These are phyloP conservation scores for Euphorbia schlechtendalii DNA, from an alignment of 441 rosid species.

Conservation along the genomic window DNA sequence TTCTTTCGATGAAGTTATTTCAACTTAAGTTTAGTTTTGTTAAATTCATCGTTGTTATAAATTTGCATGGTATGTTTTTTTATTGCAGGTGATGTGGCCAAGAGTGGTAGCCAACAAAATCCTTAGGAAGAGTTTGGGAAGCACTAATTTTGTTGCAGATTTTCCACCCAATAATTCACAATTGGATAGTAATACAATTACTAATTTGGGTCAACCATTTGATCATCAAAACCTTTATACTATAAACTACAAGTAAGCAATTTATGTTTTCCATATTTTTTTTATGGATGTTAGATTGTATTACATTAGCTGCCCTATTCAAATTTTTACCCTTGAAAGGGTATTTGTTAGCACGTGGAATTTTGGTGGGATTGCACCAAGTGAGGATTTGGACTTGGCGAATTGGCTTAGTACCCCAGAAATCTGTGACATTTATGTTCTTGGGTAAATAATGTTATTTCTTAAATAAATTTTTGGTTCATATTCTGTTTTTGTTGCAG, in stretches of 20 bases:
- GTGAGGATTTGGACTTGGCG: slow-evolving; percentile 43
- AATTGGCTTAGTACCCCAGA: slow-evolving; percentile 42
- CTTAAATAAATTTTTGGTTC: no score
- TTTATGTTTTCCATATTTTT: neutral
- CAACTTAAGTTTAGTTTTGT: no score
- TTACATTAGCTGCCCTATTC: neutral
- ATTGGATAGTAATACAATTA: neutral
- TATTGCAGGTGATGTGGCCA: slow-evolving; percentile 73
- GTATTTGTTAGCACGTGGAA: slow-evolving; percentile 79
- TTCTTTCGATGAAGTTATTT: no score
- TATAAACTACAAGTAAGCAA: slow-evolving; percentile 45
- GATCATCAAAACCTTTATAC: slow-evolving; percentile 28
- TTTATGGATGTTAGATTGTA: no score
- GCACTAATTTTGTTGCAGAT: slow-evolving; percentile 76
- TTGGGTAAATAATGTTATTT: slow-evolving; percentile 58
- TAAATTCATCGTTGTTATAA: no score
- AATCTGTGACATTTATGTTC: slow-evolving; percentile 58
- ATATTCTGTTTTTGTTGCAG: no score
- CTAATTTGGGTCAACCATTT: slow-evolving; percentile 26
- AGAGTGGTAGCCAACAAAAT: slow-evolving; percentile 69
- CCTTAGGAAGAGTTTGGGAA: slow-evolving; percentile 52
- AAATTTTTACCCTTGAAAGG: slow-evolving; percentile 21
- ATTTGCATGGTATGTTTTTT: no score
- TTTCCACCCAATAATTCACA: slow-evolving; percentile 31
- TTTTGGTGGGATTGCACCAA: slow-evolving; percentile 66